Percentiles rank a stretch among this genome's conserved stretches.
These are phyloP conservation scores for Syzygium malaccense DNA, from an alignment of 441 rosid genomes.

Conservation along the genomic window DNA sequence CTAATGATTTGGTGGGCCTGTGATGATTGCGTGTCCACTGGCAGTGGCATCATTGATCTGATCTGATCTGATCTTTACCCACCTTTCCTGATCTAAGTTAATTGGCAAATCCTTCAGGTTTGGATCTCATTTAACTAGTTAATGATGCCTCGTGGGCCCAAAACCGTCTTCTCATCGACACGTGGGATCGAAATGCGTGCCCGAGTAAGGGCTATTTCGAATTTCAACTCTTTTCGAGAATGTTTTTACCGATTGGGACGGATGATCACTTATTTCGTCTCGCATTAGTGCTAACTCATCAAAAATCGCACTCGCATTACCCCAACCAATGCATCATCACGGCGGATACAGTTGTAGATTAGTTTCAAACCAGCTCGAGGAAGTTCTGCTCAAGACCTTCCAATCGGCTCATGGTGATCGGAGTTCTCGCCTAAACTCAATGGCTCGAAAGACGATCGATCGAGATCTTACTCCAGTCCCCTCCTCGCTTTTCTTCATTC, in stretches of 20 bases:
- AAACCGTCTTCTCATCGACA: neutral
- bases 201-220: rapidly evolving
- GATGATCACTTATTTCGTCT: neutral
- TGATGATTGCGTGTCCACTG: neutral
- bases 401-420: neutral
- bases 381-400: neutral
- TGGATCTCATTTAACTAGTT: neutral
- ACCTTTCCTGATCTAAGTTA: neutral
- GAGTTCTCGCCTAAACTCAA: neutral
- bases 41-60: neutral
- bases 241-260: neutral
- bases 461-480: neutral
- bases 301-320: neutral
- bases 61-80: neutral
- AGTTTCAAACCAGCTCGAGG: neutral
- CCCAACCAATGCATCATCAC: neutral
- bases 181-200: neutral
- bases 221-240: neutral
- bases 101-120: neutral
- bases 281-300: neutral
- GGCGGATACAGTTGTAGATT: neutral
- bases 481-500: neutral
- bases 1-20: neutral
- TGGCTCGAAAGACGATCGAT: neutral
- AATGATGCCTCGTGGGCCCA: neutral